A percentile compares a stretch with the other conserved stretches of the same genome.
Conservation (phyloP, 148 eudicot species). For the Polygonum maritimum region DNA sequence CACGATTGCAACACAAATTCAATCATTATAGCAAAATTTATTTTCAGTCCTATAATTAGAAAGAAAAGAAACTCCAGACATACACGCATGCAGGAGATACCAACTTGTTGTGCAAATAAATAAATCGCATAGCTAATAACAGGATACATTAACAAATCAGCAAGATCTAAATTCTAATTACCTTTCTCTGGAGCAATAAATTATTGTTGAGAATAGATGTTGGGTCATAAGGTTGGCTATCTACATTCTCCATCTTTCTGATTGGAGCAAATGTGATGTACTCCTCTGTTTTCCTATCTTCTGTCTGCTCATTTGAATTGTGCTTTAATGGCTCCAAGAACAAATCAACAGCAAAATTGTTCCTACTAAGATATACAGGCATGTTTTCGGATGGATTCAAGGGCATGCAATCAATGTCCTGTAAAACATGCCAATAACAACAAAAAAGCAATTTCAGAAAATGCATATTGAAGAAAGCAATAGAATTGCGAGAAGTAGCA, state of each 20-base stretch:
- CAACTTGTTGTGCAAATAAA: not conserved
- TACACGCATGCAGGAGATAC: not conserved
- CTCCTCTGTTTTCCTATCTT: conserved; percentile 43
- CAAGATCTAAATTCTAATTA: conserved; percentile 23
- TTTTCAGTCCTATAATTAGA: not conserved
- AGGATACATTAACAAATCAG: conserved; percentile 2
- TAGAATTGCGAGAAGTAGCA: not conserved
- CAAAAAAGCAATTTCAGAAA: not conserved
- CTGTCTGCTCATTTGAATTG: conserved; percentile 29
- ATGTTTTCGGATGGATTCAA: conserved; percentile 61
- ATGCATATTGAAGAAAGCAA: not conserved
- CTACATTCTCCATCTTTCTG: conserved; percentile 34
- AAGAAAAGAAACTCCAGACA: not conserved
- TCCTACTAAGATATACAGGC: conserved; percentile 63
- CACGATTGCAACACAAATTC: not conserved
- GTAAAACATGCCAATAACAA: conserved; percentile 6
- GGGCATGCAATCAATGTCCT: conserved; percentile 99
- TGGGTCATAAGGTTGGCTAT: conserved; percentile 28
- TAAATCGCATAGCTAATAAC: not conserved
- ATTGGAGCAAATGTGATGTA: conserved; percentile 31
- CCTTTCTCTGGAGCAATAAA: conserved; percentile 55
- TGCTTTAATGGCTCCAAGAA: conserved; percentile 57
- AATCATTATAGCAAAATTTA: not conserved
- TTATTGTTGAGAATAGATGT: conserved; percentile 35
- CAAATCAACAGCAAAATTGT: conserved; percentile 39